Base-by-base conservation (phyloP, 179 eudicot genomes). In the Heliamphora pulchella region DNA sequence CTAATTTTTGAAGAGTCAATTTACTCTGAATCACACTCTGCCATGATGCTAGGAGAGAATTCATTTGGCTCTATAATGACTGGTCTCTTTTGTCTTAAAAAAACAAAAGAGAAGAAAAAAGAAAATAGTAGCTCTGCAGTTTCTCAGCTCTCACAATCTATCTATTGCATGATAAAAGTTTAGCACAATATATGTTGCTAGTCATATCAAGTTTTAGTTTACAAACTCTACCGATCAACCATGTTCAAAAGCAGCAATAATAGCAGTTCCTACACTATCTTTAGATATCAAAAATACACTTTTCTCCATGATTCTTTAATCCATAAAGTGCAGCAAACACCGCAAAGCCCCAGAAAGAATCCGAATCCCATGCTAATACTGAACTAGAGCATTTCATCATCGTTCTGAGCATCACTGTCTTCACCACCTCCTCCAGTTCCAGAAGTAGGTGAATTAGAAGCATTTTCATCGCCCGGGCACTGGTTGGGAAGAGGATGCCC, bases 271-370 rank as follows among this genome's bases (percentile, higher is more conserved):
- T 51, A 51, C 1, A 51, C 64, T n/a, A 59, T n/a, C 20, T 59
- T 11, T 18, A 72, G 43, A 20, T 50, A 51, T 11, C 15, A 59
- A 72, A 72, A 72, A 48, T 50, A 72, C 10, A 48, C 61, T 48
- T n/a, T 51, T 4, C 76, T 72, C 76, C 76, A 48, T 8, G 39
- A 72, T 11, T 50, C 76, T 20, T 72, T 72, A 0, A 48, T 72
- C 59, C 61, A 51, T 22, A 72, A 9, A 50, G 59, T 72, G 76
- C 39, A 48, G 17, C 58, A 72, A 51, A 72, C 76, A 72, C 76
- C 76, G 51, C 76, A 72, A 72, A 51, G 58, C 14, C 76, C 76
- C 48, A 72, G 59, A 72, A 72, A 1, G 59, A 72, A 72, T 72
- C 76, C 76, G 2, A 14, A 50, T 20, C 76, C 76, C 58, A 48